Percentiles rank a stretch among this genome's conserved stretches.
These are phyloP conservation scores for Venturiaceae sp. DNA, from an alignment of 2,329 filamentous ascomycete genomes.

Conservation along the genomic window DNA sequence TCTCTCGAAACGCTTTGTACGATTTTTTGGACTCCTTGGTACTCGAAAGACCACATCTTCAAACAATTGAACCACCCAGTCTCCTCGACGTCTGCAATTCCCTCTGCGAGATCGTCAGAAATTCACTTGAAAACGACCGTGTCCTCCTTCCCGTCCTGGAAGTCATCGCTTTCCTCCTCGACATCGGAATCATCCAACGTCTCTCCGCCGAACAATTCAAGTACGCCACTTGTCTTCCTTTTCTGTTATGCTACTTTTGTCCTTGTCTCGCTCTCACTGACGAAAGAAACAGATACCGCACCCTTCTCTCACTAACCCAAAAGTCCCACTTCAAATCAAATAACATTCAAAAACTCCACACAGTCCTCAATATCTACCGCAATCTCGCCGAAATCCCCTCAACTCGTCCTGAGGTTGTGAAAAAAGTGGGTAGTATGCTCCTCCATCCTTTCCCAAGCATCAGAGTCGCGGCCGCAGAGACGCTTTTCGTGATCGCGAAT, in stretches of 20 bases:
- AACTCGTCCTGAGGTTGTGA: conserved; percentile 47
- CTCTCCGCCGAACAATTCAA: conserved; percentile 34
- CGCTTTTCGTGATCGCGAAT: conserved; percentile 25
- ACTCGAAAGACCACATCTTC: conserved; percentile 9
- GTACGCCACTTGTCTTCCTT: conserved; percentile 23
- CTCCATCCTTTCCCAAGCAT: conserved; percentile 68
- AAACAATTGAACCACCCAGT: conserved; percentile 7
- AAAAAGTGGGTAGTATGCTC: conserved; percentile 63
- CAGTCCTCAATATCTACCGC: conserved; percentile 71
- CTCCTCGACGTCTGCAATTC: conserved; percentile 15
- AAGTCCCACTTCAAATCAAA: conserved; percentile 75
- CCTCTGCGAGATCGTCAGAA: background rate
- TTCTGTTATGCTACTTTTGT: background rate
- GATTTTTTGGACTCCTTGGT: conserved; percentile 24
- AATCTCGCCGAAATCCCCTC: conserved; percentile 49
- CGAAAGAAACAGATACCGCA: background rate
- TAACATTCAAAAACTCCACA: conserved; percentile 72
- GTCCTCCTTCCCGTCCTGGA: conserved; percentile 68
- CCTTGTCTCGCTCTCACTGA: background rate
- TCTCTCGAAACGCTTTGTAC: conserved; percentile 55
- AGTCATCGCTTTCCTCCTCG: conserved; percentile 60
- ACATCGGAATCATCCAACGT: conserved; percentile 32
- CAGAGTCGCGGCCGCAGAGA: conserved; percentile 29
- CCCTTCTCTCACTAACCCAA: conserved; percentile 59
- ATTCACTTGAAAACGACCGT: conserved; percentile 46